Evolutionary conservation across 2,329 filamentous ascomycete genomes (phyloP), one percentile per base, ranked within the genome.

Genomic region (Sporothrix protearum): DNA sequence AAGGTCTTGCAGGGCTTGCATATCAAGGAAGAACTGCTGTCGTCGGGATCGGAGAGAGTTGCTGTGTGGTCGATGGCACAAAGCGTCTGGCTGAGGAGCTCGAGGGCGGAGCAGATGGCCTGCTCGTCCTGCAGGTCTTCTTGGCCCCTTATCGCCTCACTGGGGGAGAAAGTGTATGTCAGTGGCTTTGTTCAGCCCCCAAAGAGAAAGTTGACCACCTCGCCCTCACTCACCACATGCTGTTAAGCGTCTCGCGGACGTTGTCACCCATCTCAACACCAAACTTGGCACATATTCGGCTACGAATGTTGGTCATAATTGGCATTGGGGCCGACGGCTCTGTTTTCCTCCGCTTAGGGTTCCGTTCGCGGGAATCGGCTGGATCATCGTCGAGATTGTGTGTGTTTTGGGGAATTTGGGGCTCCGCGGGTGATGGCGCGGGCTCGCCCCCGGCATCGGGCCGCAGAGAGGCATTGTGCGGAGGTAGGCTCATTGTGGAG

Each of bases 341-440:
- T 1, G 70, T 74, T 51, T 68, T 74, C 2, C 71, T 57, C 19
- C 74, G 57, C 69, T 75, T 75, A 6, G 73, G 42, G 14, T 72
- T 70, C 16, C 71, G 71, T 12, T 72, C 71, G 51, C 68, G 53
- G 36, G n/a, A 36, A 19, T 59, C 53, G 22, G 70, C 70, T 3
- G 67, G 66, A 47, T 73, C 71, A 3, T 75, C 71, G 63, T 69
- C 64, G 42, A 45, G 19, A 45, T 28, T 69, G 25, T 45, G 36
- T 6, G 12, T 45, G n/a, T 64, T 64, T 39, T 66, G 70, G 49
- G 55, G 49, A 6, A n/a, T 28, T 19, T 66, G 61, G 42, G 39
- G 59, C 36, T 66, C 69, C 39, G 36, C 57, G n/a, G 61, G 71
- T 10, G 39, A 36, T 28, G 49, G 57, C 6, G 68, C 36, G 8